Base-by-base conservation (phyloP, 371 early-diverging fungal species). In the Mucor mucedo region DNA sequence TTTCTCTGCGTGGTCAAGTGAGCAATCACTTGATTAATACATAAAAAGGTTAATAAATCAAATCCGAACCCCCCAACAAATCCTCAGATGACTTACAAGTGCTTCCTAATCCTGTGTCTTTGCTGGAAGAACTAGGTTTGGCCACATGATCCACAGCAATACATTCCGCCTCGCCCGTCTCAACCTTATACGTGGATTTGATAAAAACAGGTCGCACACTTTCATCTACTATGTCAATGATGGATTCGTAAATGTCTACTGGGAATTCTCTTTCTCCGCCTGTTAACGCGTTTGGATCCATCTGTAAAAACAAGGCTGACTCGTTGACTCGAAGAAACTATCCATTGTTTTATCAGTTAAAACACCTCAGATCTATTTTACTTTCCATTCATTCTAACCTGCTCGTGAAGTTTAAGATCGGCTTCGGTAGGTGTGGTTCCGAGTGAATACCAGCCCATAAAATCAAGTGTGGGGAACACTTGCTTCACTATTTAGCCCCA, bases 121-220 rank as follows among this genome's bases (percentile, higher is more conserved):
- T 70, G 4, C 83, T 83, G 55, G 89, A 86, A 13, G 72, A 63
- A 33, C 72, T 76, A 16, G 83, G 80, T 29, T 79, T 79, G 16
- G 93, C 92, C 38, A 93, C 89, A 71, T 93, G 93, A 70, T 93
- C 93, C 14, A 95, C 89, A 5, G 94, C 93, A 65, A 93, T 89
- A 47, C 93, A 83, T 67, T 95, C 95, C 3, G 92, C 92, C 65
- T 93, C 94, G 3, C 88, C 87, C 5, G 93, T 92, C 63, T 92
- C 93, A 28, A 95, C 85, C 65, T 87, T 87, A 73, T 91, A 95
- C 27, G 82, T 62, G 8, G 86, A 73, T 62, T 87, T 83, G 45
- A 88, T 83, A 68, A 94, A 94, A 48, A 85, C 71, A 49, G 87
- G 77, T 35, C 86, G 84, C 0, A 86, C 79, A 38, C 48, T 16